Conservation (phyloP, 768 basidiomycete species). For the Suillus americanus region DNA sequence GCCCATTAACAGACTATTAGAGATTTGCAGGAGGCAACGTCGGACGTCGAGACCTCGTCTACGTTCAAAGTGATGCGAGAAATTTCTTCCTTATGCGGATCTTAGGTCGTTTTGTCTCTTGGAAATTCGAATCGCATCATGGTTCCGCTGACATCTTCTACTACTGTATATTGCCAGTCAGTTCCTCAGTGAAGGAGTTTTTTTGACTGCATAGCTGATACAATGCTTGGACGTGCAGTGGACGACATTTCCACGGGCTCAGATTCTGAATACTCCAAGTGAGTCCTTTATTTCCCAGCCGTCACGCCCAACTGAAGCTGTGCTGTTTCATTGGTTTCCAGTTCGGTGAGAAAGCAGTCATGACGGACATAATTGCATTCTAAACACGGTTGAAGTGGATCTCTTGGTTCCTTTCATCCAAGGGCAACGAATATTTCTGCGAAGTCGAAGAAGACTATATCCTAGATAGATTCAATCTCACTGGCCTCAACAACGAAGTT, state of each 20-base stretch:
- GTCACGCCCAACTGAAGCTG: background rate
- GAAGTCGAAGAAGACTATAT: constrained; percentile 99
- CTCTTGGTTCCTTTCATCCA: constrained; percentile 95
- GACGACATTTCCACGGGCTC: constrained; percentile 90
- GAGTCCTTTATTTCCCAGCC: constrained; percentile 27
- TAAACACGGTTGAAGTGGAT: constrained; percentile 69
- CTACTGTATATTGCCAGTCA: constrained; percentile 22
- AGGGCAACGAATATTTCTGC: constrained; percentile 99
- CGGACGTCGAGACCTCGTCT: background rate
- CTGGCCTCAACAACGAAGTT: constrained; percentile 94
- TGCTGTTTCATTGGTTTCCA: constrained; percentile 10
- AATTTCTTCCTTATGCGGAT: constrained; percentile 13
- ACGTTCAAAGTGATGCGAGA: constrained; percentile 12
- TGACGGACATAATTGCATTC: constrained; percentile 12
- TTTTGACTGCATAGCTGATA: constrained; percentile 20
- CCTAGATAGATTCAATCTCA: constrained; percentile 96
- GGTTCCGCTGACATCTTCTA: constrained; percentile 6
- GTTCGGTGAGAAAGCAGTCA: constrained; percentile 28
- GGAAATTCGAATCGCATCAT: constrained; percentile 14
- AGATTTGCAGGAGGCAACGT: background rate
- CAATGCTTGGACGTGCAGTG: constrained; percentile 52
- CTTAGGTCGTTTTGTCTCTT: background rate
- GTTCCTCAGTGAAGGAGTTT: constrained; percentile 15
- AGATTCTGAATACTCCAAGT: constrained; percentile 97
- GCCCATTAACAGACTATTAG: background rate